phyloP scores from a whole-genome alignment of 495 filamentous ascomycete genomes.

The Aspergillus bertholletiae region DNA sequence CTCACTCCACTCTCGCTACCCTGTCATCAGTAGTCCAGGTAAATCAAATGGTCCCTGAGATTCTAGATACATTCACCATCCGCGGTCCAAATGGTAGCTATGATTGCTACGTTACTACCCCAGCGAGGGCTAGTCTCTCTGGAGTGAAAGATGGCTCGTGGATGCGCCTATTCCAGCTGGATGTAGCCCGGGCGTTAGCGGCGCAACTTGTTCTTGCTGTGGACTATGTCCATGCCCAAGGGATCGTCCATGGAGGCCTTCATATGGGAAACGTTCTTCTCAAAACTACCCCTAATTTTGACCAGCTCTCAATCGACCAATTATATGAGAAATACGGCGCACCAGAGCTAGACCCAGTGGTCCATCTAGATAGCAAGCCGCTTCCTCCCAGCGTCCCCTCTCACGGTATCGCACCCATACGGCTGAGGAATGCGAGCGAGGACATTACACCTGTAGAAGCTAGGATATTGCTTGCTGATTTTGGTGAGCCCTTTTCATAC shows the following conservation, averaged over 20 bases:
- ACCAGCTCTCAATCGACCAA: conserved; percentile 19
- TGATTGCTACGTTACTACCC: conserved; percentile 31
- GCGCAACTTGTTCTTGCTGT: conserved; percentile 35
- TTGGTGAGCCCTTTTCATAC: conserved; percentile 36
- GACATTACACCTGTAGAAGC: conserved; percentile 23
- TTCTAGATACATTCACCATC: conserved; percentile 40
- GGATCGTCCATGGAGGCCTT: conserved; percentile 33
- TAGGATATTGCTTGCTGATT: conserved; percentile 36
- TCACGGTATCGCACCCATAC: conserved; percentile 21
- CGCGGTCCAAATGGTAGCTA: conserved; percentile 44
- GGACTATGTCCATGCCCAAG: conserved; percentile 28
- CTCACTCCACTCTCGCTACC: conserved; percentile 11
- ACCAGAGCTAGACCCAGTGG: conserved; percentile 24
- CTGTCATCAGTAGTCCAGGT: conserved; percentile 5
- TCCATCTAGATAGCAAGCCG: conserved; percentile 21
- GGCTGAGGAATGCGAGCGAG: conserved; percentile 29
- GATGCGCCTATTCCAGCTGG: conserved; percentile 33
- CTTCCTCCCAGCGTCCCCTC: conserved; percentile 20
- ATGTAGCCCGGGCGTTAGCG: conserved; percentile 37
- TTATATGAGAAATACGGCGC: conserved; percentile 27
- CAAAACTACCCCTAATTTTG: conserved; percentile 12
- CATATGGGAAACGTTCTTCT: conserved; percentile 33
- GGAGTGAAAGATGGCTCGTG: conserved; percentile 27
- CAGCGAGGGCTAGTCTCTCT: conserved; percentile 28
- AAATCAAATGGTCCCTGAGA: conserved; percentile 25